phyloP scores from a whole-genome alignment of 1,139 yeast species.

The Meyerozyma carpophila region DNA sequence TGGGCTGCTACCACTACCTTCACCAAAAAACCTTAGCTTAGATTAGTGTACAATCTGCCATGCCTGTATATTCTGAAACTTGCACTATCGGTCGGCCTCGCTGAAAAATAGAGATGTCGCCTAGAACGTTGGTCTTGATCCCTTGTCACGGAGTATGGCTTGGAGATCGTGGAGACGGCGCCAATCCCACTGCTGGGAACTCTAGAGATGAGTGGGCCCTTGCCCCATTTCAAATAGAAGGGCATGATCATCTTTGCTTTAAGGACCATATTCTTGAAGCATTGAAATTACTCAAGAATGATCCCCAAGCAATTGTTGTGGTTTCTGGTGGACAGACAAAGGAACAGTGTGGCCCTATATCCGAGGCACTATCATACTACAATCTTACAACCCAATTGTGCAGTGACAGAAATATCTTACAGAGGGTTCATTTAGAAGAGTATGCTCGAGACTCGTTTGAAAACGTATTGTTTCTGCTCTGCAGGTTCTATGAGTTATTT shows the following conservation, averaged over 20 bases:
- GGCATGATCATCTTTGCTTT: conserved; percentile 62
- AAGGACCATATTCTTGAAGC: conserved; percentile 52
- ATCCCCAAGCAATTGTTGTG: conserved; percentile 30
- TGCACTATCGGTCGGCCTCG: neutral
- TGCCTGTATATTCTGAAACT: neutral
- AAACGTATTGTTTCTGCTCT: conserved; percentile 61
- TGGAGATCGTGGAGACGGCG: conserved; percentile 11
- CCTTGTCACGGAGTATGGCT: conserved; percentile 73
- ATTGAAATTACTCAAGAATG: conserved; percentile 23
- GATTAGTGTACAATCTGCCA: neutral
- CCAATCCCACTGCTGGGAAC: conserved; percentile 26
- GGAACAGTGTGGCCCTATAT: conserved; percentile 40
- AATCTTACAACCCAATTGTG: conserved; percentile 21
- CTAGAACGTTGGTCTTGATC: conserved; percentile 37
- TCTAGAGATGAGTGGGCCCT: conserved; percentile 53
- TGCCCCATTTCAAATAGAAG: conserved; percentile 63
- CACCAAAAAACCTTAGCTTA: conserved; percentile 19
- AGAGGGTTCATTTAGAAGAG: conserved; percentile 49
- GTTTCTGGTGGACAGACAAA: conserved; percentile 79
- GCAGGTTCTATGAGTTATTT: conserved; percentile 47
- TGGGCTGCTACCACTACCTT: conserved; percentile 52
- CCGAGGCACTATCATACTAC: conserved; percentile 61
- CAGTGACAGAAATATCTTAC: conserved; percentile 7
- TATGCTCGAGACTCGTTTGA: conserved; percentile 81
- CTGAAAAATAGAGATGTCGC: neutral